These are phyloP conservation scores for Rubia yunnanensis DNA, from an alignment of 257 asterid genomes.

Conservation along the genomic window DNA sequence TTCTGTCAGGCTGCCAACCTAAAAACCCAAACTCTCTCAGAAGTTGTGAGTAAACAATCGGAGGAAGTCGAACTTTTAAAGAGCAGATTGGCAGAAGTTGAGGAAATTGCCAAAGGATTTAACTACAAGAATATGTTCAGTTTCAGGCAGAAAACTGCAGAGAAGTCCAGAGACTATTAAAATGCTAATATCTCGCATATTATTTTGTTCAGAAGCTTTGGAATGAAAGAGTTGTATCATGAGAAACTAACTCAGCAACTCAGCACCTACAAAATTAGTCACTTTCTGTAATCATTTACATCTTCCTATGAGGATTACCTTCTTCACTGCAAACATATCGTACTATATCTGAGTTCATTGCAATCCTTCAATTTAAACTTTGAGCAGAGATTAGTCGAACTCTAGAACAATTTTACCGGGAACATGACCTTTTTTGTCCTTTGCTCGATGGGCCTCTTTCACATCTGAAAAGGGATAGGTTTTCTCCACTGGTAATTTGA, in stretches of 20 bases:
- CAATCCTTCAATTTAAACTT: not conserved
- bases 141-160: constrained; percentile 1
- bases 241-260: not conserved
- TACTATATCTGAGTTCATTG: not conserved
- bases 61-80: constrained; percentile 6
- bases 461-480: constrained; percentile 56
- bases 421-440: constrained; percentile 50
- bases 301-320: not conserved
- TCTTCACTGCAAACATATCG: not conserved
- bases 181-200: not conserved
- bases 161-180: not conserved
- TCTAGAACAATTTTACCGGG: constrained; percentile 84
- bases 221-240: not conserved
- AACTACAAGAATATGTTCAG: not conserved
- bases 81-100: constrained; percentile 2
- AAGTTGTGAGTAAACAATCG: not conserved
- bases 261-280: constrained; percentile 4
- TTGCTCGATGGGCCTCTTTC: constrained; percentile 76
- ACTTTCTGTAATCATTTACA: not conserved
- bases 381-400: constrained; percentile 31
- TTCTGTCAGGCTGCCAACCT: constrained; percentile 3
- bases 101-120: constrained; percentile 2
- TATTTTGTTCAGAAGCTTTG: not conserved
- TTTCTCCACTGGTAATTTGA: constrained; percentile 75
- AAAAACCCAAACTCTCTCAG: constrained; percentile 3